These are phyloP conservation scores for Aspergillus sp. DNA, from an alignment of 2,329 filamentous ascomycete species.

Conservation along the genomic window DNA sequence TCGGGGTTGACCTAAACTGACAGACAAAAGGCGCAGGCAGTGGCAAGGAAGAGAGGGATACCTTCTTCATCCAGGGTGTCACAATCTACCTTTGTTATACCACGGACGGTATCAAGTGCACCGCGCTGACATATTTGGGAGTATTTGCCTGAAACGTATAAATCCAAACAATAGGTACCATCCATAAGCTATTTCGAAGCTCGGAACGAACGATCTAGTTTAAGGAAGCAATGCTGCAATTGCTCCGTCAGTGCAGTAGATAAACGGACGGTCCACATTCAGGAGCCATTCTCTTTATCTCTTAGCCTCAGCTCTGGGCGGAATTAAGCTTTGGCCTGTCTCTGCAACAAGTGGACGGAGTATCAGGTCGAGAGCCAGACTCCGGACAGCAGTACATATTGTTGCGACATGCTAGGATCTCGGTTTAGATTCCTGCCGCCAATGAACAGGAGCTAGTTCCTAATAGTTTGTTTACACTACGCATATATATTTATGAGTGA, in stretches of 20 bases:
- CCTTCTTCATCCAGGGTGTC: constrained; percentile 54
- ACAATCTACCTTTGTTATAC: constrained; percentile 50
- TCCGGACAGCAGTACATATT: too few relatives aligned
- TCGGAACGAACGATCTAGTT: not conserved
- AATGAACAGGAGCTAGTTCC: not conserved
- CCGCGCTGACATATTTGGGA: constrained; percentile 5
- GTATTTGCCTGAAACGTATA: not conserved
- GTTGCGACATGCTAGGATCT: too few relatives aligned
- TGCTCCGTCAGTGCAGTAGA: not conserved
- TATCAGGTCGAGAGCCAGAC: too few relatives aligned
- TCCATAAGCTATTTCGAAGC: not conserved
- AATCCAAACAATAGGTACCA: too few relatives aligned
- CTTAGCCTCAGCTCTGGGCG: not conserved
- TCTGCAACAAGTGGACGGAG: too few relatives aligned
- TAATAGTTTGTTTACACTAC: not conserved
- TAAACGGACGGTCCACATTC: not conserved
- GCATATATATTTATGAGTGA: constrained; percentile 7
- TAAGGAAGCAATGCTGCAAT: not conserved
- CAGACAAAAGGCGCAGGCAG: too few relatives aligned
- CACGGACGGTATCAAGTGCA: constrained; percentile 44
- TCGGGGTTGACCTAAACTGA: not conserved
- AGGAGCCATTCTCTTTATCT: not conserved
- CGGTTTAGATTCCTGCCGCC: too few relatives aligned
- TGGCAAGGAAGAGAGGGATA: constrained; percentile 17
- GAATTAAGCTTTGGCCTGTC: not conserved